A percentile compares a stretch with the other conserved stretches of the same genome.
Conservation (phyloP, 129 eudicot species). For the Tagetes erecta region DNA sequence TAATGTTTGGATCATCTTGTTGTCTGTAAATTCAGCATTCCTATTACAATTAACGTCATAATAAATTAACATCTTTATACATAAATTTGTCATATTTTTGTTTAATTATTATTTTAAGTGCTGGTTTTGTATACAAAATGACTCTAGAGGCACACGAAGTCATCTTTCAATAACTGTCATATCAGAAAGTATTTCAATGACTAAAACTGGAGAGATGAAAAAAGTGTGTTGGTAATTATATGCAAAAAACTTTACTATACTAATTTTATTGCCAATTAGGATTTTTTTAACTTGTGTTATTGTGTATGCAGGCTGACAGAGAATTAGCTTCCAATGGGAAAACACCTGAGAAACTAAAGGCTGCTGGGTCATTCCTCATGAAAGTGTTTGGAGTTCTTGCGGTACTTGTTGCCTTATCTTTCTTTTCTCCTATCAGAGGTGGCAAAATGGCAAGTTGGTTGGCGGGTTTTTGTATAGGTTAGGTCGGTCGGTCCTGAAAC, state of each 20-base stretch:
- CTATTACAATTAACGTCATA: not conserved
- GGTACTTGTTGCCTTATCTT: slow-evolving; percentile 43
- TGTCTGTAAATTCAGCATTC: not conserved
- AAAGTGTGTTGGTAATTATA: not conserved
- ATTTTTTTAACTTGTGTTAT: slow-evolving; percentile 17
- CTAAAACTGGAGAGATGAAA: not conserved
- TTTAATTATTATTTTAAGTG: not conserved
- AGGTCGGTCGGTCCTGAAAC: not conserved
- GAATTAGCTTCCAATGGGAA: slow-evolving; percentile 88
- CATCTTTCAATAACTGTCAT: not conserved
- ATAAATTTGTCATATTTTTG: too few species aligned
- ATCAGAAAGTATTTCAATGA: not conserved
- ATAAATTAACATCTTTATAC: not conserved
- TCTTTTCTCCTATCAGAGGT: slow-evolving; percentile 1
- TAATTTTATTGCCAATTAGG: slow-evolving; percentile 5
- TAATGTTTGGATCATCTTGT: not conserved
- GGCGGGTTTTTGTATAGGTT: not conserved
- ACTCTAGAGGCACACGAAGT: not conserved
- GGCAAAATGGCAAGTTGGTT: not conserved
- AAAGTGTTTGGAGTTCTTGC: slow-evolving; percentile 99
- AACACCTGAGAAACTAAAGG: slow-evolving; percentile 91
- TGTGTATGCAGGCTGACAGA: slow-evolving; percentile 74
- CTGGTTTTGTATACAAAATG: not conserved
- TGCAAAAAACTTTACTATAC: not conserved
- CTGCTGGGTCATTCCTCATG: slow-evolving; percentile 98